Evolutionary conservation across 208 protist genomes (phyloP).

Genomic region (Leishmania braziliensis): DNA sequence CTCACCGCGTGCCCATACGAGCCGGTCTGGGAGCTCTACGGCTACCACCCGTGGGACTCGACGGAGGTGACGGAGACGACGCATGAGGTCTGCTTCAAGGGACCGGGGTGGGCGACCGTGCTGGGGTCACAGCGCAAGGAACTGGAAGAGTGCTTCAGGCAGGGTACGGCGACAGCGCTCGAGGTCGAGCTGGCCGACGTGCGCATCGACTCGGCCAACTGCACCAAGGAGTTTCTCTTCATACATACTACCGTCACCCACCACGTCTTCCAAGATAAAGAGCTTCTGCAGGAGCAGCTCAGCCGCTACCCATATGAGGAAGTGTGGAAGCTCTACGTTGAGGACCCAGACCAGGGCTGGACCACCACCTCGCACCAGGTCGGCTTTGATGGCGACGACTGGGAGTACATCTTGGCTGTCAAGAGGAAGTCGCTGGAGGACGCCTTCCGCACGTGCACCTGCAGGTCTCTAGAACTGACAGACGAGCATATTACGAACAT

Average conservation of each 20-base stretch:
- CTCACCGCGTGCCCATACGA: slow-evolving; percentile 45
- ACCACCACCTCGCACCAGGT: slow-evolving; percentile 51
- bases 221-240: slow-evolving; percentile 25
- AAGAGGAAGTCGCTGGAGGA: slow-evolving; percentile 30
- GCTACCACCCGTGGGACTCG: slow-evolving; percentile 36
- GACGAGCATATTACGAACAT: slow-evolving; percentile 44
- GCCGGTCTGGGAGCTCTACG: slow-evolving; percentile 62
- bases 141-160: slow-evolving; percentile 39
- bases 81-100: slow-evolving; percentile 56
- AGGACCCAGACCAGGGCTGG: slow-evolving; percentile 25
- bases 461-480: slow-evolving; percentile 28
- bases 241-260: slow-evolving; percentile 27
- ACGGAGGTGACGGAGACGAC: slow-evolving; percentile 27
- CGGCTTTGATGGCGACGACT: slow-evolving; percentile 78
- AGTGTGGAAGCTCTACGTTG: slow-evolving; percentile 49
- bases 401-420: slow-evolving; percentile 46
- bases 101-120: slow-evolving; percentile 49
- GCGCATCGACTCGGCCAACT: slow-evolving; percentile 18
- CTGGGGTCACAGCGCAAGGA: slow-evolving; percentile 36
- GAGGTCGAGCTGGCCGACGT: slow-evolving; percentile 35
- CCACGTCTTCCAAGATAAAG: slow-evolving; percentile 24
- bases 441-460: slow-evolving; percentile 38
- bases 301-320: slow-evolving; percentile 40
- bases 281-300: slow-evolving; percentile 40
- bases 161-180: slow-evolving; percentile 42